Base-by-base conservation (phyloP, 345 rosid genomes). In the Aquilaria yunnanensis region DNA sequence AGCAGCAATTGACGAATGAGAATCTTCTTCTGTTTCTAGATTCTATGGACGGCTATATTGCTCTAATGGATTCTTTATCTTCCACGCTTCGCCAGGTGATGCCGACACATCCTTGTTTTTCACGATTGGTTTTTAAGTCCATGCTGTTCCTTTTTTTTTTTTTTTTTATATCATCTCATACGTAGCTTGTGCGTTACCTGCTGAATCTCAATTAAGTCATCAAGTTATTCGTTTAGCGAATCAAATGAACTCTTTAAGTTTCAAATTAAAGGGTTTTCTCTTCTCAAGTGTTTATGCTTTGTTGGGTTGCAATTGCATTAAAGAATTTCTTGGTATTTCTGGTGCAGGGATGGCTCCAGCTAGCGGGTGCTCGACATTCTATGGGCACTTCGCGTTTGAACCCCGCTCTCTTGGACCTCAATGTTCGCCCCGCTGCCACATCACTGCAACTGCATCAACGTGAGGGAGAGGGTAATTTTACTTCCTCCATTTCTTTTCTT, bases 311-410 rank as follows among this genome's bases (percentile, higher is more conserved):
- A 48, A 13, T 48, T 57, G 32, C 59, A 0, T 9, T 13, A 54
- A 10, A 41, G n/a, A 63, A 54, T 14, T 43, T 16, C 4, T 32
- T 16, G 11, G 13, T 61, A 33, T 34, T 32, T 32, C 9, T 3
- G 29, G 37, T 63, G 54, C 61, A 94, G 97, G 99, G 97, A 59
- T 94, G 99, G 99, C 65, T 94, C 60, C 92, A 94, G 60, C 61
- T 94, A 61, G 92, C 97, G 5, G 78, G 96, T 75, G 95, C 97
- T 47, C 73, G 96, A 34, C 96, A 90, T 64, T 85, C 97, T 3
- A 88, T 94, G 99, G 99, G 99, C 48, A 67, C 86, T 51, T 88
- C 79, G 7, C 89, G 99, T n/a, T 49, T 94, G 68, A 94, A 77
- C 63, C 63, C 82, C 57, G 83, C 83, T 70, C 75, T 88, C 47